Evolutionary conservation across 805 yeast genomes (phyloP).

Genomic region (Starmerella apis): DNA sequence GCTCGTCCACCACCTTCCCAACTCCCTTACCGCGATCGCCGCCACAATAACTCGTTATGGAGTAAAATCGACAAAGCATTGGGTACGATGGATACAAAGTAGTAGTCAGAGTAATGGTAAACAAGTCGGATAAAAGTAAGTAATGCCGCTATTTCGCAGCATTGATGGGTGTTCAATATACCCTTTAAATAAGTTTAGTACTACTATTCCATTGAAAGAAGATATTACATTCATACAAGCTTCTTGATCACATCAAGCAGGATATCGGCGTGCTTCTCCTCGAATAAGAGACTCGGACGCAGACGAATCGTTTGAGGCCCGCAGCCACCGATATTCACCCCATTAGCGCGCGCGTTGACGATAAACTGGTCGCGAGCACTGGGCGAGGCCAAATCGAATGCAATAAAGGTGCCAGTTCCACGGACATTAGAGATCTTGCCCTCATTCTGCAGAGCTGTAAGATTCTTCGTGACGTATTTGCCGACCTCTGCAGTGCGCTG

Average conservation of each 20-base stretch:
- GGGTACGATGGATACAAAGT: too few relatives aligned
- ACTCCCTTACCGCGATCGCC: background rate
- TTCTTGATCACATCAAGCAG: conserved; percentile 41
- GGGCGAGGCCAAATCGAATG: conserved; percentile 56
- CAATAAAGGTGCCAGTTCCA: conserved; percentile 76
- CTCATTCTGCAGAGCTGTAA: conserved; percentile 44
- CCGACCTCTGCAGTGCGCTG: conserved; percentile 53
- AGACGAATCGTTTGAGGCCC: conserved; percentile 68
- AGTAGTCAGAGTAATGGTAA: too few relatives aligned
- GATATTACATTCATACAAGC: conserved; percentile 19
- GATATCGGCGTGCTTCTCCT: conserved; percentile 68
- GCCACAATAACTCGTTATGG: background rate
- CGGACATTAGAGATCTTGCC: conserved; percentile 51
- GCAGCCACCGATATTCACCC: conserved; percentile 79
- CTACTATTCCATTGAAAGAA: background rate
- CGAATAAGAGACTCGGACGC: conserved; percentile 70
- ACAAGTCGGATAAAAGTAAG: too few relatives aligned
- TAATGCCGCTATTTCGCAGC: too few relatives aligned
- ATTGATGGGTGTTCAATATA: too few relatives aligned
- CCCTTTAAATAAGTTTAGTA: background rate
- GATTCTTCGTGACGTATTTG: conserved; percentile 48
- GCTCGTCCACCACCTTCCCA: background rate
- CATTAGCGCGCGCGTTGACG: conserved; percentile 47
- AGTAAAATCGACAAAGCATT: too few relatives aligned
- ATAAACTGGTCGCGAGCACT: conserved; percentile 54